phyloP scores from a whole-genome alignment of 768 basidiomycete genomes.

The Lentinula detonsa region DNA sequence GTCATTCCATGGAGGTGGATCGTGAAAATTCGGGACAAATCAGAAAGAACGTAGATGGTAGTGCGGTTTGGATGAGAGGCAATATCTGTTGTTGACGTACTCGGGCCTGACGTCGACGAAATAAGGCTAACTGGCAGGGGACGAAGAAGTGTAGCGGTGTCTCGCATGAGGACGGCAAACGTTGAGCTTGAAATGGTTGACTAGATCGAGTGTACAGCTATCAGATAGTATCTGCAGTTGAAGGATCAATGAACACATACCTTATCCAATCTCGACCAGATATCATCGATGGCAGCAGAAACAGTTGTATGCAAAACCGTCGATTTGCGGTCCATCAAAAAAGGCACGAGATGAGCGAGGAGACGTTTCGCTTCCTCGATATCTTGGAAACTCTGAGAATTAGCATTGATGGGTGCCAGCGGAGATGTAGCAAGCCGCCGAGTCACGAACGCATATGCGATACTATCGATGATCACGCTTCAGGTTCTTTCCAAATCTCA shows the following conservation, averaged over 20 bases:
- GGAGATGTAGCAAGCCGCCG: constrained; percentile 59
- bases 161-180: constrained; percentile 50
- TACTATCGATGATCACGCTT: constrained; percentile 27
- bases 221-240: too few relatives aligned
- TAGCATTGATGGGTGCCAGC: constrained; percentile 29
- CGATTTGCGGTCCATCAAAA: constrained; percentile 56
- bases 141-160: constrained; percentile 46
- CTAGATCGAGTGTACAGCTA: too few relatives aligned
- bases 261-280: constrained; percentile 60
- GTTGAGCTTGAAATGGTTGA: constrained; percentile 26
- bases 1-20: too few relatives aligned
- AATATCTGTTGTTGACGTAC: constrained; percentile 7
- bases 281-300: constrained; percentile 46
- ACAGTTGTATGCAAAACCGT: constrained; percentile 46
- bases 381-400: constrained; percentile 29
- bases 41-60: constrained; percentile 45
- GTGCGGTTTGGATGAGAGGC: constrained; percentile 7
- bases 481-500: too few relatives aligned
- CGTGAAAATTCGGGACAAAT: constrained; percentile 39
- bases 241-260: constrained; percentile 25
- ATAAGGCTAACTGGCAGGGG: constrained; percentile 29
- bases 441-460: constrained; percentile 63
- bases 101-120: not conserved
- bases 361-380: constrained; percentile 38
- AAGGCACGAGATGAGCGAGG: constrained; percentile 53